Evolutionary conservation across 2,329 filamentous ascomycete genomes (phyloP).

Genomic region (Karstenula rhodostoma): DNA sequence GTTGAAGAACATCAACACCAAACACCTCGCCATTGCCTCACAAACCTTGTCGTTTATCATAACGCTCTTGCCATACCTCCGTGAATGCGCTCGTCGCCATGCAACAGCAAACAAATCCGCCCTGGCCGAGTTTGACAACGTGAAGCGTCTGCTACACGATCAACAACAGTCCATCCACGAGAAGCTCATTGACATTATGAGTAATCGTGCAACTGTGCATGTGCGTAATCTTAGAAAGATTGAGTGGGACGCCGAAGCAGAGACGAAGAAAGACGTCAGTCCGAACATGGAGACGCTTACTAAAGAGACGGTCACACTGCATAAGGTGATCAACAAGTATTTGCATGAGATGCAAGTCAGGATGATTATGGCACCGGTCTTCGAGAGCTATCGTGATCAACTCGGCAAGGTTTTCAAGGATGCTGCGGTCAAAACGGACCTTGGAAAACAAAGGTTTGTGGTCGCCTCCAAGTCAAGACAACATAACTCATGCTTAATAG

Average conservation of each 20-base stretch:
- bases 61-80: conserved; percentile 84
- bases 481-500: conserved; percentile 54
- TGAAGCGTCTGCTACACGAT: conserved; percentile 82
- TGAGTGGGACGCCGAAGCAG: conserved; percentile 70
- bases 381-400: conserved; percentile 80
- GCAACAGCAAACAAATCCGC: conserved; percentile 55
- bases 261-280: conserved; percentile 59
- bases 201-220: conserved; percentile 75
- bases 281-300: conserved; percentile 86
- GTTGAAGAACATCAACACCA: conserved; percentile 89
- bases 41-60: conserved; percentile 90
- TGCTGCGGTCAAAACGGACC: conserved; percentile 69
- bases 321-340: conserved; percentile 84
- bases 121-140: conserved; percentile 86
- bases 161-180: conserved; percentile 91
- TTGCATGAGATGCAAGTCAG: conserved; percentile 77
- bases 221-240: conserved; percentile 77
- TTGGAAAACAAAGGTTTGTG: conserved; percentile 75
- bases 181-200: conserved; percentile 94
- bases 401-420: conserved; percentile 75
- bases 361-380: conserved; percentile 87
- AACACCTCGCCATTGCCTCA: conserved; percentile 89
- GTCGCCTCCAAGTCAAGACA: conserved; percentile 13
- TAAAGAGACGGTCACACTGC: conserved; percentile 84
- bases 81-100: conserved; percentile 89